These are phyloP conservation scores for Mycena epipterygia DNA, from an alignment of 768 basidiomycete species.

Conservation along the genomic window DNA sequence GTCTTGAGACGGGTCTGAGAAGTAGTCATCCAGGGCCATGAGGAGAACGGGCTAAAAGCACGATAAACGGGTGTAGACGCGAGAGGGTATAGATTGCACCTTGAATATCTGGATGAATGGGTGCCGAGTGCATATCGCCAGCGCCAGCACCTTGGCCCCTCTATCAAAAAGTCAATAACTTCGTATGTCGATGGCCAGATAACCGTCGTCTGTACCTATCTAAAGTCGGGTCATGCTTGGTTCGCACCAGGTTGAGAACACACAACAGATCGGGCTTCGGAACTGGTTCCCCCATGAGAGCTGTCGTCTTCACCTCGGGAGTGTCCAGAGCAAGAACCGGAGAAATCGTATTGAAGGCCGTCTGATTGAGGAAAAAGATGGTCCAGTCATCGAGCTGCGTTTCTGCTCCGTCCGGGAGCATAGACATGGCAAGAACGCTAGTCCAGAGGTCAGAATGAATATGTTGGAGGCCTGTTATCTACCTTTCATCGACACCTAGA, in stretches of 20 bases:
- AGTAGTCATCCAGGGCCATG: constrained; percentile 96
- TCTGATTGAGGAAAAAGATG: constrained; percentile 98
- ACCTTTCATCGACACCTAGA: constrained; percentile 96
- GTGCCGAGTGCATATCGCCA: constrained; percentile 84
- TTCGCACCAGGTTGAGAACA: constrained; percentile 83
- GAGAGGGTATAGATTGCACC: constrained; percentile 43
- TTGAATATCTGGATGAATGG: constrained; percentile 90
- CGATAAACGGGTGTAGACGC: not conserved
- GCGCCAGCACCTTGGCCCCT: constrained; percentile 84
- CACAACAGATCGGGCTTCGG: constrained; percentile 66
- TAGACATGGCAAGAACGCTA: constrained; percentile 94
- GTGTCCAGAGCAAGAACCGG: constrained; percentile 84
- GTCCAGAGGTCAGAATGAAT: constrained; percentile 26
- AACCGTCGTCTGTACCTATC: constrained; percentile 66
- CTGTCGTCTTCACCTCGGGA: constrained; percentile 42
- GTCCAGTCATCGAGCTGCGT: constrained; percentile 97
- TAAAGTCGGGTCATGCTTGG: constrained; percentile 80
- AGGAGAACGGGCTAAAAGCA: constrained; percentile 86
- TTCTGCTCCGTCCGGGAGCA: constrained; percentile 99
- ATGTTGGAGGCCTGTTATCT: constrained; percentile 42
- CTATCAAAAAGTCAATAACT: constrained; percentile 48
- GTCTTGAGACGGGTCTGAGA: constrained; percentile 88
- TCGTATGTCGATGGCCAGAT: not conserved
- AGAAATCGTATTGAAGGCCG: constrained; percentile 87
- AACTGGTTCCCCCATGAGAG: constrained; percentile 43